Evolutionary conservation across 331 rosid genomes (phyloP).

Genomic region (Saraca asoca): DNA sequence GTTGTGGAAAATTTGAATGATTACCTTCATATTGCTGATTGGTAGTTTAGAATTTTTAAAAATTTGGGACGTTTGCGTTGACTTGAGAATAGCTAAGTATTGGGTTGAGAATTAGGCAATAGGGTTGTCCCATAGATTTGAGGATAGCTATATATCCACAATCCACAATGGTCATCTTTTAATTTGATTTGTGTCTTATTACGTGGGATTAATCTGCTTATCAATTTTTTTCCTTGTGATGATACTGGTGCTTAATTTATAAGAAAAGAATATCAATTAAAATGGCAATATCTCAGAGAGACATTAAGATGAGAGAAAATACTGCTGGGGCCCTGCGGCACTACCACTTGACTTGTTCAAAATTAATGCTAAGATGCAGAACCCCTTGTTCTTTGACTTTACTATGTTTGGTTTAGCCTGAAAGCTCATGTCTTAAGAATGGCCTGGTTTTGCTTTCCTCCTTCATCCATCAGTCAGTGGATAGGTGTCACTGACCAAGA

Average conservation of each 20-base stretch:
- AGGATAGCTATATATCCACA: too few relatives aligned
- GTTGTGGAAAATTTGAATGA: neutral
- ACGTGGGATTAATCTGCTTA: neutral
- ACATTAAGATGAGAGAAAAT: neutral
- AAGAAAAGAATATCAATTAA: neutral
- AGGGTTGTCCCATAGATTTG: neutral
- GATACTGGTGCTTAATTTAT: neutral
- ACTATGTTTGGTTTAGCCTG: neutral
- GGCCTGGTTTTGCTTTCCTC: neutral
- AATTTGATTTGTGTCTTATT: neutral
- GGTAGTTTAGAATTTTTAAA: neutral
- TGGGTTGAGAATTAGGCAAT: neutral
- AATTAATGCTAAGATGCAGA: neutral
- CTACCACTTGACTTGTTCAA: constrained; percentile 2
- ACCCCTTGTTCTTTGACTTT: neutral
- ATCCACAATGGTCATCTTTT: neutral
- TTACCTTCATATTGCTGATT: neutral
- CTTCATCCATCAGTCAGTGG: neutral
- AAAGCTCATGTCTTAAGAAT: constrained; percentile 1
- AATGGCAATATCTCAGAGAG: constrained; percentile 19
- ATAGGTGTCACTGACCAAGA: neutral
- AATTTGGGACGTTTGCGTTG: neutral
- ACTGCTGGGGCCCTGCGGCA: constrained; percentile 3
- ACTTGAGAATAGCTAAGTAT: neutral
- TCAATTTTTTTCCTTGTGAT: neutral